Conservation (phyloP, 202 grass and related monocot species). For the Alloteropsis angusta region DNA sequence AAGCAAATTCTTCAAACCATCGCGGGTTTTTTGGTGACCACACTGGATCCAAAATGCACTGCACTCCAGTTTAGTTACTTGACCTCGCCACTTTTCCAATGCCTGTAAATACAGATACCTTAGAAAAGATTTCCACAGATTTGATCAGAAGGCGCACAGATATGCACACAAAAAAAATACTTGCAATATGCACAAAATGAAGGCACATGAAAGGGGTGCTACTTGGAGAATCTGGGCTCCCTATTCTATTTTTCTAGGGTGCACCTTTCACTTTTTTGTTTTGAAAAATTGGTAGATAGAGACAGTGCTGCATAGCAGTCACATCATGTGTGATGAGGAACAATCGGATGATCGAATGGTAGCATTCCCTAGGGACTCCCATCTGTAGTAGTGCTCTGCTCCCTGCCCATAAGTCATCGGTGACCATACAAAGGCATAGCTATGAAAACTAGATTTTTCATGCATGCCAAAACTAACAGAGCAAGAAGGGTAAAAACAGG, state of each 20-base stretch:
- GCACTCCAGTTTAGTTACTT: constrained; percentile 72
- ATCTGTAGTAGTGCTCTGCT: background rate
- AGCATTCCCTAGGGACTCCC: background rate
- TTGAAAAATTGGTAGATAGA: background rate
- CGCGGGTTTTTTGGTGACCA: constrained; percentile 65
- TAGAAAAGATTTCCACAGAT: background rate
- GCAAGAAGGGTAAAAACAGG: background rate
- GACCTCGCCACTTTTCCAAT: constrained; percentile 87
- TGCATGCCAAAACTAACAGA: background rate
- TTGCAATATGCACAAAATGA: background rate
- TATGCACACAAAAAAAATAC: background rate
- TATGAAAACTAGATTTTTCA: background rate
- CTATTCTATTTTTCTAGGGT: background rate
- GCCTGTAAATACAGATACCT: constrained; percentile 44
- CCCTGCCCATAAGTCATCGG: background rate
- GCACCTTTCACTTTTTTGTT: background rate
- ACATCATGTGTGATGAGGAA: background rate
- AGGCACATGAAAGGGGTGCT: background rate
- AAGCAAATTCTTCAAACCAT: constrained; percentile 89
- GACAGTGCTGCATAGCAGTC: background rate
- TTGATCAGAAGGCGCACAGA: constrained; percentile 15
- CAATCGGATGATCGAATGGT: background rate
- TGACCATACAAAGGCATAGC: background rate
- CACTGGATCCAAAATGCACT: constrained; percentile 98
- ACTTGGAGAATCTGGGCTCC: background rate